These are phyloP conservation scores for Aureobasidium sp. DNA, from an alignment of 2,329 filamentous ascomycete species.

Conservation along the genomic window DNA sequence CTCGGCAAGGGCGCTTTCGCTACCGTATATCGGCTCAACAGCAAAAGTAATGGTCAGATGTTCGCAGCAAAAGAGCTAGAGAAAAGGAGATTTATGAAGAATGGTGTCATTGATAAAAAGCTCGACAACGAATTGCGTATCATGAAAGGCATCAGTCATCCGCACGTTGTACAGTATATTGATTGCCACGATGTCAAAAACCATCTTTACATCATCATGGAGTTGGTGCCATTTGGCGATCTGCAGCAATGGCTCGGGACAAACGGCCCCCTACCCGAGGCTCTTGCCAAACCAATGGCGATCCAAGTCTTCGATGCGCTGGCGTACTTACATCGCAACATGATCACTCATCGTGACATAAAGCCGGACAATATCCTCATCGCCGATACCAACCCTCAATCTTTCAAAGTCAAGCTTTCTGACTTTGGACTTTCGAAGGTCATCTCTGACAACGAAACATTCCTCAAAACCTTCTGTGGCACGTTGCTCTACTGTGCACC, in stretches of 20 bases:
- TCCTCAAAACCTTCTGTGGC: slow-evolving; percentile 92
- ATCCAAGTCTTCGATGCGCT: slow-evolving; percentile 73
- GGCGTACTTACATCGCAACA: slow-evolving; percentile 75
- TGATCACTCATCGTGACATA: slow-evolving; percentile 96
- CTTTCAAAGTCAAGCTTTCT: slow-evolving; percentile 76
- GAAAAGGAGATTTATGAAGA: slow-evolving; percentile 88
- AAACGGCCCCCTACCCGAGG: slow-evolving; percentile 58
- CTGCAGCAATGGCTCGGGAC: slow-evolving; percentile 64
- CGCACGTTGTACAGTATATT: slow-evolving; percentile 85
- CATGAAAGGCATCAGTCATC: slow-evolving; percentile 77
- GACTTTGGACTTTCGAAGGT: slow-evolving; percentile 97
- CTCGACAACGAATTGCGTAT: slow-evolving; percentile 97
- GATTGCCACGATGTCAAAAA: slow-evolving; percentile 78
- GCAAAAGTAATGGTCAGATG: slow-evolving; percentile 72
- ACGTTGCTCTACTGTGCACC: slow-evolving; percentile 94
- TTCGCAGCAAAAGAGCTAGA: slow-evolving; percentile 93
- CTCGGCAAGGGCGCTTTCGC: slow-evolving; percentile 95
- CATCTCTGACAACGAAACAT: slow-evolving; percentile 75
- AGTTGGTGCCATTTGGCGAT: slow-evolving; percentile 77
- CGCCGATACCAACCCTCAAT: slow-evolving; percentile 54
- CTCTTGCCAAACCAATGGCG: slow-evolving; percentile 63
- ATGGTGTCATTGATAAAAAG: slow-evolving; percentile 80
- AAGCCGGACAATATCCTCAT: slow-evolving; percentile 98
- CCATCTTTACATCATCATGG: slow-evolving; percentile 94
- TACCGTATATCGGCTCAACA: slow-evolving; percentile 82